Percentiles rank a stretch among this genome's conserved stretches.
Conservation (phyloP, 208 protist genomes). For the Leishmania arabica region DNA sequence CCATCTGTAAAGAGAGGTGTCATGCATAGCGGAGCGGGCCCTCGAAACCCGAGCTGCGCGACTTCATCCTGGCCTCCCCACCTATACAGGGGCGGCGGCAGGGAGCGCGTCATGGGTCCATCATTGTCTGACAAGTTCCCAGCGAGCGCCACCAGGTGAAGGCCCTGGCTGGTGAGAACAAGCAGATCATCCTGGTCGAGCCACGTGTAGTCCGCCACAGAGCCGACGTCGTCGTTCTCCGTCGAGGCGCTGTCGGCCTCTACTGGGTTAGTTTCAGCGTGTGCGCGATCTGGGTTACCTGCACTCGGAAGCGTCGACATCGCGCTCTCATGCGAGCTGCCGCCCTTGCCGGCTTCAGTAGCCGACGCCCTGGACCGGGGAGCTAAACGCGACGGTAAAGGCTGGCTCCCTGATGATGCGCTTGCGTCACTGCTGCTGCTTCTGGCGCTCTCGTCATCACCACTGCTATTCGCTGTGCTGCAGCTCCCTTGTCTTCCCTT, state of each 20-base stretch:
- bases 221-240: background rate
- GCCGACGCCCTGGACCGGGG: background rate
- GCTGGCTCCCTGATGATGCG: background rate
- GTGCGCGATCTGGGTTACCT: too few species aligned
- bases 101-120: constrained; percentile 19
- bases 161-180: constrained; percentile 47
- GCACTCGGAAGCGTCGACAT: background rate
- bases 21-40: constrained; percentile 24
- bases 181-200: constrained; percentile 56
- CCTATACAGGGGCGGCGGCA: constrained; percentile 30
- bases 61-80: constrained; percentile 21
- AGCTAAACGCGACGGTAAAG: background rate
- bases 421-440: background rate
- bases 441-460: background rate
- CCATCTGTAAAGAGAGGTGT: constrained; percentile 8
- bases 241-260: background rate
- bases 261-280: background rate
- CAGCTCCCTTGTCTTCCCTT: background rate
- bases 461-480: constrained; percentile 13
- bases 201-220: constrained; percentile 66
- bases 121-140: constrained; percentile 45
- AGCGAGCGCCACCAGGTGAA: constrained; percentile 47
- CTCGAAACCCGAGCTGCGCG: constrained; percentile 13
- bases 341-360: background rate
- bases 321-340: background rate